Evolutionary conservation across 345 rosid species (phyloP), one percentile per base, ranked within the genome.

Genomic region (Abelmoschus esculentus): DNA sequence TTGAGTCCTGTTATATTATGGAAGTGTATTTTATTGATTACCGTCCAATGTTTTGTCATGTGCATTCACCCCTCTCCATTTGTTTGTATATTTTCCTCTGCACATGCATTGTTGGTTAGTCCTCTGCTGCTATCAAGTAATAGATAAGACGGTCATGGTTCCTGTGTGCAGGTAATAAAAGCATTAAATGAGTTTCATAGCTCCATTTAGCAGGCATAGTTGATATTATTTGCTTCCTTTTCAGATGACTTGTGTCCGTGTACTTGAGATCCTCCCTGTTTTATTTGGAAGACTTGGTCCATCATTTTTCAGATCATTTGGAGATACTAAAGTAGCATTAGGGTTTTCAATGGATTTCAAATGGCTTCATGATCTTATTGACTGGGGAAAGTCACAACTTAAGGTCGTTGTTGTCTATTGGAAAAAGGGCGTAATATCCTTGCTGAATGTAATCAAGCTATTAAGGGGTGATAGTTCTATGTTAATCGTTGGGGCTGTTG

Each of bases 211-310:
- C 54, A 40, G 44, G 34, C 67, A 47, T 73, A 67, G 29, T 66
- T 70, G 47, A 32, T 67, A 58, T 57, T 55, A 72, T 61, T 18
- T 61, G 50, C 70, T 64, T 66, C 70, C 75, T 70, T 83, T 78
- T 68, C 88, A 93, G 98, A 91, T 91, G 95, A 88, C 95, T 77
- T 93, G 95, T 79, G 90, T 93, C 17, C 91, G 98, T 26, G 66
- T 88, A 69, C 93, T 93, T 69, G 97, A 93, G 88, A 87, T 91
- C 66, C 83, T 91, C 75, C 98, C 96, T 75, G 83, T 85, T 66
- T 74, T 87, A 71, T 71, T 86, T 71, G 87, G 84, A 74, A 89
- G 78, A 71, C 86, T 89, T 71, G 66, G 70, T 76, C 82, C 76
- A 22, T 22, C 26, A 22, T 22, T 22, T 22, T 22, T 22, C 26